Percentiles rank a stretch among this genome's conserved stretches.
Evolutionary conservation across 306 rosid genomes (phyloP).

Genomic region (Carpinus fangiana): DNA sequence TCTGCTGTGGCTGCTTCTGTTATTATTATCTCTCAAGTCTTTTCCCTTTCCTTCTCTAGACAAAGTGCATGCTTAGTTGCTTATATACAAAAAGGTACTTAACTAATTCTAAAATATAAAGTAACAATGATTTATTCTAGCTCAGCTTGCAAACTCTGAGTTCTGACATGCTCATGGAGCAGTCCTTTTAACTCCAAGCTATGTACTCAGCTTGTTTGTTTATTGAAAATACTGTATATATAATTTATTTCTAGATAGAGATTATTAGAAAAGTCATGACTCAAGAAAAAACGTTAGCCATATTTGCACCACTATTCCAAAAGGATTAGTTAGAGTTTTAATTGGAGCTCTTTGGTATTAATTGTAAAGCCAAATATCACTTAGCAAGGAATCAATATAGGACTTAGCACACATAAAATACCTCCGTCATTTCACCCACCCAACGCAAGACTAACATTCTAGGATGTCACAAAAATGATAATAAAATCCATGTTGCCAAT

Average conservation of each 20-base stretch:
- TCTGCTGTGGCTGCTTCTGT: not conserved
- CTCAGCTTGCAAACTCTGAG: not conserved
- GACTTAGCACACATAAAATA: too few relatives aligned
- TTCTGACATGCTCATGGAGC: not conserved
- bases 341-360: too few relatives aligned
- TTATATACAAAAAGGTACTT: not conserved
- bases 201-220: not conserved
- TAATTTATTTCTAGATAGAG: too few relatives aligned
- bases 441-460: too few relatives aligned
- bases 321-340: too few relatives aligned
- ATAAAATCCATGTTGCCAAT: not conserved
- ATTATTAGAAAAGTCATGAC: too few relatives aligned
- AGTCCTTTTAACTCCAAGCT: not conserved
- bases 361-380: too few relatives aligned
- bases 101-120: conserved; percentile 3
- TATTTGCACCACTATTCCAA: too few relatives aligned
- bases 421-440: too few relatives aligned
- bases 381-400: too few relatives aligned
- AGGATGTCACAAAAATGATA: not conserved
- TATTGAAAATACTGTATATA: too few relatives aligned
- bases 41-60: not conserved
- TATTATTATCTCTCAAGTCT: not conserved
- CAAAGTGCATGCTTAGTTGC: not conserved
- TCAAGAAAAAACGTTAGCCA: too few relatives aligned
- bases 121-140: not conserved